Evolutionary conservation across 2,329 filamentous ascomycete species (phyloP).

Genomic region (Penicillium sp.): DNA sequence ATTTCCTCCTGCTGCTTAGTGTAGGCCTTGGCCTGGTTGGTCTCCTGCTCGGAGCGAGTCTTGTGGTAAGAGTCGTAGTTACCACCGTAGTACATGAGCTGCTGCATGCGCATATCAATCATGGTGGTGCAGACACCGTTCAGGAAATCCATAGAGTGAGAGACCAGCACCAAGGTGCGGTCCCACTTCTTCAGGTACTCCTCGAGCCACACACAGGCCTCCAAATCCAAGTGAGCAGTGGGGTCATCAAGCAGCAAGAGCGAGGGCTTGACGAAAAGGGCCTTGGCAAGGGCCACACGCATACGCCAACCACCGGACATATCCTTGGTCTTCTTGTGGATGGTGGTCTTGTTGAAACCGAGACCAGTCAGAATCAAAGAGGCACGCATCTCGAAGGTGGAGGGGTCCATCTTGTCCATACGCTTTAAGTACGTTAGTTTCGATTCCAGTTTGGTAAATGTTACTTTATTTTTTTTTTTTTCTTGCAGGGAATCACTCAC

Average conservation of each 20-base stretch:
- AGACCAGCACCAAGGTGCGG: conserved; percentile 91
- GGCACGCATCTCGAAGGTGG: conserved; percentile 92
- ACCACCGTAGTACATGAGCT: conserved; percentile 96
- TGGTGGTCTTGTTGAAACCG: conserved; percentile 97
- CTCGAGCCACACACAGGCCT: conserved; percentile 99
- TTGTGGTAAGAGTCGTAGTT: conserved; percentile 99
- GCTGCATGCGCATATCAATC: conserved; percentile 93
- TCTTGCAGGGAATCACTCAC: conserved; percentile 53
- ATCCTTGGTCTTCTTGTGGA: conserved; percentile 99
- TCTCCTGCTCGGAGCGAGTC: conserved; percentile 90
- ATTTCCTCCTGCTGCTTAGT: conserved; percentile 99
- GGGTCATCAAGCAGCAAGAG: conserved; percentile 96
- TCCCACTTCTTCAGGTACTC: conserved; percentile 99
- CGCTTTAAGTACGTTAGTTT: conserved; percentile 58
- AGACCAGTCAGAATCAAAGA: conserved; percentile 97
- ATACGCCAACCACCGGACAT: conserved; percentile 99
- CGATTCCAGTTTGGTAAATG: too few relatives aligned
- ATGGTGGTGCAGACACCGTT: conserved; percentile 98
- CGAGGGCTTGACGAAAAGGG: conserved; percentile 96
- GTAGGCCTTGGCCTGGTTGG: conserved; percentile 99
- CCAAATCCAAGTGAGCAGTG: conserved; percentile 97
- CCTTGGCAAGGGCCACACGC: conserved; percentile 96
- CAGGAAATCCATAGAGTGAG: conserved; percentile 97
- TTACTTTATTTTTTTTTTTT: not conserved
- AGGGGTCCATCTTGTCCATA: conserved; percentile 98